Base-by-base conservation (phyloP, 495 filamentous ascomycete genomes). In the Ascodesmis nigricans region DNA sequence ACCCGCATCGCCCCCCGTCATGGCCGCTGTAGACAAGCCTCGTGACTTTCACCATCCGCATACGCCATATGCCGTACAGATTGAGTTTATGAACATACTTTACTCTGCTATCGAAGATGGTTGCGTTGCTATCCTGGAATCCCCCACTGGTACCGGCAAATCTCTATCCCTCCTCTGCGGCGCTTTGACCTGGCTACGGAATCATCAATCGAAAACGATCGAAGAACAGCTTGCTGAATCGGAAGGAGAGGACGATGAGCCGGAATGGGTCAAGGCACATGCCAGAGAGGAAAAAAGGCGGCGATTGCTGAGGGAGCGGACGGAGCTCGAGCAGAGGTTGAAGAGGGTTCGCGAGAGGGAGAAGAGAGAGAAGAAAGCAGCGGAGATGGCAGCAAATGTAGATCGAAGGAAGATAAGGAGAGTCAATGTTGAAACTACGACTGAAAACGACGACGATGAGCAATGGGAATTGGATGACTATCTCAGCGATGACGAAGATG, bases 121-220 rank as follows among this genome's bases (percentile, higher is more conserved):
- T 17, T 71, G 71, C 43, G 63, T 93, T 21, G 87, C 79, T 11
- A 81, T 97, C 36, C 74, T 97, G 30, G 87, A 97, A 53, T 90
- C 78, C 36, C 87, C 87, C 28, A 95, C 87, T 38, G 87, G 69
- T 70, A 57, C 84, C 73, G 83, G 87, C n/a, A 97, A 97, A 69
- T 93, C 90, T 2, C 54, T 97, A 11, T 95, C 87, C 48, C 59
- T 97, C 14, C 91, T 97, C 42, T 97, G 87, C 57, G 74, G 72
- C 33, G 70, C 87, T 21, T 56, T 97, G 42, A 93, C 87, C 1
- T 97, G 87, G 90, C 61, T 95, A 5, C 75, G 87, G 29, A 70
- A 81, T 43, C 68, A 81, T 55, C 84, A 91, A 55, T 66, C 68
- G 21, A 63, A 63, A 38, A 56, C 42, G 0, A 71, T 82, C 38